Evolutionary conservation across 192 early-diverging fungal genomes (phyloP).

Genomic region (Radiomyces spectabilis): DNA sequence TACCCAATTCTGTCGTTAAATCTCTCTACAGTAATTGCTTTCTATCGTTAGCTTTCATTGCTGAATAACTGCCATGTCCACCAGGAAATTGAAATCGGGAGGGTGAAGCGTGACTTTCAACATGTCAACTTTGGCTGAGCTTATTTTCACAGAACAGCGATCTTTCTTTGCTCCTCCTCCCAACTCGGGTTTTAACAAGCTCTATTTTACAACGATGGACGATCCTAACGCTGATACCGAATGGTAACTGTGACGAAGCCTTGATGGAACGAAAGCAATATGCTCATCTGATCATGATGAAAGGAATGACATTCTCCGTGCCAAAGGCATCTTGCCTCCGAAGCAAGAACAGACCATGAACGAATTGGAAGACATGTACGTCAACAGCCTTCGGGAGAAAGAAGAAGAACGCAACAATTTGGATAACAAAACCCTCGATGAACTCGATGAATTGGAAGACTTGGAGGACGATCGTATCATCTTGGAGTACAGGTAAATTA

Average conservation of each 20-base stretch:
- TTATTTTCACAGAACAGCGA: no score
- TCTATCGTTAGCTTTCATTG: no score
- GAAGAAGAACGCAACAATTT: slow-evolving; percentile 52
- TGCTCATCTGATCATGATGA: not conserved
- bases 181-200: no score
- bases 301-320: slow-evolving; percentile 92
- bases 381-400: slow-evolving; percentile 52
- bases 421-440: slow-evolving; percentile 65
- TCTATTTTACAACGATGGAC: slow-evolving; percentile 16
- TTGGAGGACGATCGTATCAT: slow-evolving; percentile 84
- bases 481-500: slow-evolving; percentile 58
- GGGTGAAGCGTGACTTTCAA: no score
- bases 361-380: slow-evolving; percentile 65
- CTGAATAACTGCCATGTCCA: no score
- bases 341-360: slow-evolving; percentile 71
- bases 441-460: slow-evolving; percentile 90
- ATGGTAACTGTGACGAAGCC: slow-evolving; percentile 12
- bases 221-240: slow-evolving; percentile 35
- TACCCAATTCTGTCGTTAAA: no score
- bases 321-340: slow-evolving; percentile 81
- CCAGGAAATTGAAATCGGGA: no score
- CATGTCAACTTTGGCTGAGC: no score
- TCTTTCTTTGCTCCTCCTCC: no score
- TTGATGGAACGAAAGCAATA: not conserved
- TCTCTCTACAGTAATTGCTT: no score